Evolutionary conservation across 1,284 basidiomycete genomes (phyloP).

Genomic region (Prillingera fragicola): DNA sequence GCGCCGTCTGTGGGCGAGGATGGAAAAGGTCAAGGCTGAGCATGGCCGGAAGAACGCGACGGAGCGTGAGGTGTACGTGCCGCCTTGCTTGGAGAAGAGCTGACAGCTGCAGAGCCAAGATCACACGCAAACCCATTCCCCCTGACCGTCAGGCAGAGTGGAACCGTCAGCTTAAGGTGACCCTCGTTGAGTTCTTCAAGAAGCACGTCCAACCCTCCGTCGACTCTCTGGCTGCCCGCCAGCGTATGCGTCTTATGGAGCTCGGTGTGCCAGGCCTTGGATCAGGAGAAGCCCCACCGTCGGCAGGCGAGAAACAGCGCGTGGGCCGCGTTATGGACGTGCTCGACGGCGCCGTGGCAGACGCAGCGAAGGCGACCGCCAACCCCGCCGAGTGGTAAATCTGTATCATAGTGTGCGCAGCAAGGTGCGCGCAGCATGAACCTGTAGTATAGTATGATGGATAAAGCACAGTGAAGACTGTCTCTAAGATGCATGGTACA

Average conservation of each 20-base stretch:
- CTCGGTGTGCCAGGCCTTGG: constrained; percentile 40
- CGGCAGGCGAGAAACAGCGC: constrained; percentile 23
- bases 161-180: constrained; percentile 15
- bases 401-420: no score
- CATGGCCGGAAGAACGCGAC: constrained; percentile 25
- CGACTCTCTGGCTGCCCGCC: constrained; percentile 33
- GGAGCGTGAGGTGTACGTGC: constrained; percentile 35
- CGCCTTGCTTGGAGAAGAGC: background rate
- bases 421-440: no score
- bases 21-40: constrained; percentile 40
- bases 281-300: no score
- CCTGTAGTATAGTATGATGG: no score
- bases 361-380: no score
- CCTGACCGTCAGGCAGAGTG: constrained; percentile 27
- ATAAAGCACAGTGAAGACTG: no score
- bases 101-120: constrained; percentile 24
- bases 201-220: constrained; percentile 26
- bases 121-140: constrained; percentile 29
- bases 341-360: constrained; percentile 33
- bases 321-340: constrained; percentile 37
- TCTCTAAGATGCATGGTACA: no score
- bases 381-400: no score
- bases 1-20: constrained; percentile 38
- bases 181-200: constrained; percentile 26
- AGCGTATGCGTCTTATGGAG: constrained; percentile 26